Evolutionary conservation across 164 flowering plant species (phyloP).

Genomic region (Dillenia turbinata): DNA sequence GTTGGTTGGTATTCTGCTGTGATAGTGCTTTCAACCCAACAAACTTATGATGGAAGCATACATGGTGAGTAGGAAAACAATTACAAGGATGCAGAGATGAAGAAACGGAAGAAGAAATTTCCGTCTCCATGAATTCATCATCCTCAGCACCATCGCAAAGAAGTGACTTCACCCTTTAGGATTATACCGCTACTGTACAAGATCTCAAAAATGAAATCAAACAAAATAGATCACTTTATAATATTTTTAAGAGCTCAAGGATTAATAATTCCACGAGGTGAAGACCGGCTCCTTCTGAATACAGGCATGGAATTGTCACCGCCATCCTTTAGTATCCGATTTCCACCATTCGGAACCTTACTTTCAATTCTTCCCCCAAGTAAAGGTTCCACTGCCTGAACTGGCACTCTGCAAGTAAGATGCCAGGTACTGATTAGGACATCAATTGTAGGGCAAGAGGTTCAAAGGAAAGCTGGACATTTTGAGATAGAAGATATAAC

Average conservation of each 20-base stretch:
- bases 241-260: conserved; percentile 25
- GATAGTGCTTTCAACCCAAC: too few species aligned
- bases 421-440: not conserved
- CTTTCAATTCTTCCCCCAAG: conserved; percentile 31
- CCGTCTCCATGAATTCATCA: too few species aligned
- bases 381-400: conserved; percentile 32
- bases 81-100: too few species aligned
- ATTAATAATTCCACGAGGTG: conserved; percentile 54
- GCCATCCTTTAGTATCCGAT: conserved; percentile 36
- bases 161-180: too few species aligned
- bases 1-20: too few species aligned
- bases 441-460: not conserved
- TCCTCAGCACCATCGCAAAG: too few species aligned
- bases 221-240: not conserved
- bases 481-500: not conserved
- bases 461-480: not conserved
- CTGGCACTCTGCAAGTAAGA: conserved; percentile 31
- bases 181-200: conserved; percentile 13
- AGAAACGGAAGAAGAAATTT: too few species aligned
- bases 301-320: conserved; percentile 37
- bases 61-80: too few species aligned
- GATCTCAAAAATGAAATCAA: not conserved
- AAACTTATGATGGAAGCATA: too few species aligned
- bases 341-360: conserved; percentile 27
- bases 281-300: conserved; percentile 57